Percentiles rank a stretch among this genome's conserved stretches.
Evolutionary conservation across 495 filamentous ascomycete species (phyloP).

Genomic region (Penicillium alfredii): DNA sequence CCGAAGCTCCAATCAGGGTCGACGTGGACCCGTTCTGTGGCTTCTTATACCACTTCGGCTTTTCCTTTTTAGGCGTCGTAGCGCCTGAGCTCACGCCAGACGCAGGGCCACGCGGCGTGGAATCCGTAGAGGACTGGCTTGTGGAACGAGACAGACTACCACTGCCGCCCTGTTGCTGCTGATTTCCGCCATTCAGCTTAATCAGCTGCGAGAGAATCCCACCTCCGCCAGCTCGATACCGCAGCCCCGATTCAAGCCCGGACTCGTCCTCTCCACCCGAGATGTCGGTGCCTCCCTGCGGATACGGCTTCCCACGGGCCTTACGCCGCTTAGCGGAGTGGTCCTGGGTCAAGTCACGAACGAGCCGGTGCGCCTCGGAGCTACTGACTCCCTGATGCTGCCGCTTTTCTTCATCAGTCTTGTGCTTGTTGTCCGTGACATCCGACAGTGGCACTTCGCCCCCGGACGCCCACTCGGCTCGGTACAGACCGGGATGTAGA

Average conservation of each 20-base stretch:
- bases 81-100: slow-evolving; percentile 6
- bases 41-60: slow-evolving; percentile 34
- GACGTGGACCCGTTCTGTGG: slow-evolving; percentile 26
- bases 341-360: slow-evolving; percentile 30
- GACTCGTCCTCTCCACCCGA: slow-evolving; percentile 10
- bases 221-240: slow-evolving; percentile 25
- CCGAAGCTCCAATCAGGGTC: slow-evolving; percentile 17
- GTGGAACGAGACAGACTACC: slow-evolving; percentile 7
- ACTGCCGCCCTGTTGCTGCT: slow-evolving; percentile 3
- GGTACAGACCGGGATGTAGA: slow-evolving; percentile 19
- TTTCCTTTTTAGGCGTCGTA: slow-evolving; percentile 19
- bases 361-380: slow-evolving; percentile 26
- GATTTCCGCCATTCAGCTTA: slow-evolving; percentile 17
- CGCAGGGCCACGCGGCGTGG: slow-evolving; percentile 2
- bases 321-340: slow-evolving; percentile 23
- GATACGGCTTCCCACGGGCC: slow-evolving; percentile 13
- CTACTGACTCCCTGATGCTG: slow-evolving; percentile 13
- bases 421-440: slow-evolving; percentile 28
- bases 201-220: slow-evolving; percentile 33
- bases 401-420: slow-evolving; percentile 24
- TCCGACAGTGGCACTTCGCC: slow-evolving; percentile 22
- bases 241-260: slow-evolving; percentile 12
- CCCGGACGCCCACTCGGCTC: slow-evolving; percentile 24
- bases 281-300: slow-evolving; percentile 8
- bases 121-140: slow-evolving; percentile 9